Evolutionary conservation across 2,329 filamentous ascomycete genomes (phyloP).

Genomic region (Cladosporium phlei): DNA sequence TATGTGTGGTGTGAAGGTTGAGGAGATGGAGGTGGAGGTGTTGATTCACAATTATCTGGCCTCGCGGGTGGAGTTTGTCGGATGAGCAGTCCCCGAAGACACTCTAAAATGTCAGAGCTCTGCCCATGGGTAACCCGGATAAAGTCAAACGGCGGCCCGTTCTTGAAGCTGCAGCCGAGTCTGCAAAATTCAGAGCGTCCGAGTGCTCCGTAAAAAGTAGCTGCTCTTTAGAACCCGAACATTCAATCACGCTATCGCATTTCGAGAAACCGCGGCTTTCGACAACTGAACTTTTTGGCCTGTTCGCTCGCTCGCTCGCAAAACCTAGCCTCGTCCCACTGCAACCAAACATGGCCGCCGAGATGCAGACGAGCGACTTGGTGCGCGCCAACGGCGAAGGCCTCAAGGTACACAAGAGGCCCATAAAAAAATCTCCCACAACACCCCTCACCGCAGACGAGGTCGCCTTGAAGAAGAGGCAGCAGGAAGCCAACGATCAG

Average conservation of each 20-base stretch:
- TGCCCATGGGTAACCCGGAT: too few relatives aligned
- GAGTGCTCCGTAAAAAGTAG: too few relatives aligned
- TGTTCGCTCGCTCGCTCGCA: neutral
- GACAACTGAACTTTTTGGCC: slow-evolving; percentile 13
- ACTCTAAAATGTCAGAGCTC: too few relatives aligned
- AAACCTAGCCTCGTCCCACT: neutral
- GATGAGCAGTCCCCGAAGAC: too few relatives aligned
- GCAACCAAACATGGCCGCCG: slow-evolving; percentile 5
- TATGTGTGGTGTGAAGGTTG: slow-evolving; percentile 2
- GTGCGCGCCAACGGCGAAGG: slow-evolving; percentile 23
- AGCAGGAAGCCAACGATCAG: slow-evolving; percentile 39
- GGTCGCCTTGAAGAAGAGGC: slow-evolving; percentile 29
- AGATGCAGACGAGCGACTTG: slow-evolving; percentile 25
- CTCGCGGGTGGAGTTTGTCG: too few relatives aligned
- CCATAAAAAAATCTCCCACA: slow-evolving; percentile 24
- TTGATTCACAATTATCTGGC: too few relatives aligned
- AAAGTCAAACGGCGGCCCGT: too few relatives aligned
- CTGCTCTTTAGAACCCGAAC: too few relatives aligned
- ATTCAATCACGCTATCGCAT: too few relatives aligned
- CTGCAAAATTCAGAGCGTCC: too few relatives aligned
- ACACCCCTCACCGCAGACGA: slow-evolving; percentile 30
- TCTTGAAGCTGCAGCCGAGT: too few relatives aligned
- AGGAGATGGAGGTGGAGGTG: neutral
- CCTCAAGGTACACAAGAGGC: slow-evolving; percentile 21
- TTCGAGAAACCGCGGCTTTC: too few relatives aligned